Conservation (phyloP, 805 yeast species). For the Candida dajiaensis region DNA sequence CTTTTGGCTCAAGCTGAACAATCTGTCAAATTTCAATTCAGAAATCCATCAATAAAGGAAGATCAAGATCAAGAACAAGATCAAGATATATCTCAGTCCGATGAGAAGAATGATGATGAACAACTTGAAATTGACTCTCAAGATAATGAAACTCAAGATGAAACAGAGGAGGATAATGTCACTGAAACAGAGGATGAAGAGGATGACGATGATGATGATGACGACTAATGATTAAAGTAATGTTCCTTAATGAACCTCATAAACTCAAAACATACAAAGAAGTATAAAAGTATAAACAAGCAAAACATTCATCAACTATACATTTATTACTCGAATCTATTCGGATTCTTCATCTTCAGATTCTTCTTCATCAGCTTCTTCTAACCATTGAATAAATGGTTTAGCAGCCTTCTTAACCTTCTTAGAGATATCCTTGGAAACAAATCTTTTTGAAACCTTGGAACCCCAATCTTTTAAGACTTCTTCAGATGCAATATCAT, state of each 20-base stretch:
- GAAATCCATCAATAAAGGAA: background rate
- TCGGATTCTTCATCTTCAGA: conserved; percentile 30
- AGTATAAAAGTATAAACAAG: no score
- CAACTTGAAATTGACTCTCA: conserved; percentile 4
- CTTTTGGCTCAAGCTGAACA: background rate
- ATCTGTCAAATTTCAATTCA: conserved; percentile 9
- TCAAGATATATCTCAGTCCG: conserved; percentile 1
- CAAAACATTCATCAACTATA: background rate
- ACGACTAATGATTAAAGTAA: no score
- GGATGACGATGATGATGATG: background rate
- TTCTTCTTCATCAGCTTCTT: conserved; percentile 84
- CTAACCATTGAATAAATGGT: conserved; percentile 92
- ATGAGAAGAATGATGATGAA: conserved; percentile 5
- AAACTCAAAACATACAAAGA: no score
- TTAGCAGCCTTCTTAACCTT: conserved; percentile 95
- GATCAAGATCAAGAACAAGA: background rate
- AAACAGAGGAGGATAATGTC: conserved; percentile 4
- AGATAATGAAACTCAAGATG: conserved; percentile 6
- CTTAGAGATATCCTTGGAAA: conserved; percentile 85
- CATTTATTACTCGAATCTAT: background rate
- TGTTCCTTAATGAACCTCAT: no score
- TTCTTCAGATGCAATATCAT: conserved; percentile 81
- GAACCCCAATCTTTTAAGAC: conserved; percentile 80
- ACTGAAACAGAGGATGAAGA: conserved; percentile 6
- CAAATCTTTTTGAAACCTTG: conserved; percentile 87